These are phyloP conservation scores for Hirschioporus abietinus DNA, from an alignment of 768 basidiomycete species.

Conservation along the genomic window DNA sequence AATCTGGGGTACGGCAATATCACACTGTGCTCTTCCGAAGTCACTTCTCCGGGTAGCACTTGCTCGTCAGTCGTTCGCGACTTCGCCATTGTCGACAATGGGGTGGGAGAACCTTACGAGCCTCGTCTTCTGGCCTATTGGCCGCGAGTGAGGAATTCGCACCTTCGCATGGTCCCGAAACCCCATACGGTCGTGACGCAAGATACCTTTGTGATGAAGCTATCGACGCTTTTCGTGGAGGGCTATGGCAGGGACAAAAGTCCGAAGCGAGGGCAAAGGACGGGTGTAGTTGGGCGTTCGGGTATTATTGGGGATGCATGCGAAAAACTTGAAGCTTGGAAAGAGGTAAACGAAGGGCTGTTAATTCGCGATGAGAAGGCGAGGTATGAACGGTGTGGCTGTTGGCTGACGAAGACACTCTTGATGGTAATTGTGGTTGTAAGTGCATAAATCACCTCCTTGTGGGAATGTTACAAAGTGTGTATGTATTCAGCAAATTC, in stretches of 20 bases:
- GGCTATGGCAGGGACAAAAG: conserved; percentile 33
- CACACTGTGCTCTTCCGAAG: conserved; percentile 29
- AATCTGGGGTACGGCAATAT: conserved; percentile 33
- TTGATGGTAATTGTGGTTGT: too few species aligned
- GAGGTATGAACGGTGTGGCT: too few species aligned
- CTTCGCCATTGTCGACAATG: conserved; percentile 24
- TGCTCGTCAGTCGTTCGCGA: conserved; percentile 21
- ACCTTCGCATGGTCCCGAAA: conserved; percentile 29
- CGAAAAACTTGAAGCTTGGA: not conserved
- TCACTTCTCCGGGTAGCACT: conserved; percentile 14
- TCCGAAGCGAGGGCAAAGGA: not conserved
- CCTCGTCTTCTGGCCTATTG: conserved; percentile 27
- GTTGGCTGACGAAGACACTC: too few species aligned
- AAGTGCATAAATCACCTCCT: too few species aligned
- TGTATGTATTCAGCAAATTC: too few species aligned
- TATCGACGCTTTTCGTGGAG: conserved; percentile 27
- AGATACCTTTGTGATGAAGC: conserved; percentile 15
- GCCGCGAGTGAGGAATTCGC: conserved; percentile 31
- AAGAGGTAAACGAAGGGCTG: not conserved
- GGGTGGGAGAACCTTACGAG: conserved; percentile 2
- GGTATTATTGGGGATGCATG: not conserved
- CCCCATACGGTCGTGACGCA: not conserved
- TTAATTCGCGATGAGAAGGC: not conserved
- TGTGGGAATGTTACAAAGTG: too few species aligned
- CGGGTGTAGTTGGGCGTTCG: not conserved